phyloP scores from a whole-genome alignment of 495 filamentous ascomycete species.

The Astrothelium macrocarpum region DNA sequence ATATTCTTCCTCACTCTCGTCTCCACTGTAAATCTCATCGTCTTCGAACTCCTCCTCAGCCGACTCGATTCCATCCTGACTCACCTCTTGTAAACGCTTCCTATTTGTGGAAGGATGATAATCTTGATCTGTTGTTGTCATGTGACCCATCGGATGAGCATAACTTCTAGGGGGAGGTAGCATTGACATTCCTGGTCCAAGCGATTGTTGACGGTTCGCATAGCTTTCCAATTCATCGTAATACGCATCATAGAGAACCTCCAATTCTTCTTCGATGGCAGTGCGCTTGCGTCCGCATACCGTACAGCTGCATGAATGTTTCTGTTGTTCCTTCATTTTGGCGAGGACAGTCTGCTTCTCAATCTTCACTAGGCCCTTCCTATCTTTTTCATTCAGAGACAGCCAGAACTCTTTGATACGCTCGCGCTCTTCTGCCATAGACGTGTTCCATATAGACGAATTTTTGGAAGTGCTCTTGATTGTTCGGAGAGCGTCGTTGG shows the following conservation, averaged over 20 bases:
- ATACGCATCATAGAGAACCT: constrained; percentile 98
- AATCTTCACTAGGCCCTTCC: constrained; percentile 88
- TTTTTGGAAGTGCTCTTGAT: constrained; percentile 30
- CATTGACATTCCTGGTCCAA: constrained; percentile 50
- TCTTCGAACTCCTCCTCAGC: constrained; percentile 40
- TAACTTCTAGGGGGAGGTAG: constrained; percentile 53
- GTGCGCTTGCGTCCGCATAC: constrained; percentile 94
- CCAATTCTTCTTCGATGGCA: constrained; percentile 95
- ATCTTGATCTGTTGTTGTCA: constrained; percentile 38
- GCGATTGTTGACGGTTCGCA: constrained; percentile 75
- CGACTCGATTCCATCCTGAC: neutral
- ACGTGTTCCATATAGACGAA: constrained; percentile 96
- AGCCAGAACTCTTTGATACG: constrained; percentile 98
- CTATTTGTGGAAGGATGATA: constrained; percentile 35
- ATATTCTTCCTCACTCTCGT: constrained; percentile 40
- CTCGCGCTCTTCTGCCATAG: constrained; percentile 83
- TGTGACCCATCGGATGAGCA: constrained; percentile 41
- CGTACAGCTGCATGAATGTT: constrained; percentile 96
- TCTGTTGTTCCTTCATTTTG: constrained; percentile 99
- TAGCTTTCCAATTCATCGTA: constrained; percentile 97
- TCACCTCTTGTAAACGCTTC: neutral
- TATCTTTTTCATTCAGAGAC: constrained; percentile 86
- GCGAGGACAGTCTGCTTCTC: constrained; percentile 96
- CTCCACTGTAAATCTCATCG: constrained; percentile 51
- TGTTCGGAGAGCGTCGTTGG: constrained; percentile 15